Percentiles rank a stretch among this genome's conserved stretches.
Evolutionary conservation across 2,329 filamentous ascomycete genomes (phyloP).

Genomic region (Teratosphaeria viscida): DNA sequence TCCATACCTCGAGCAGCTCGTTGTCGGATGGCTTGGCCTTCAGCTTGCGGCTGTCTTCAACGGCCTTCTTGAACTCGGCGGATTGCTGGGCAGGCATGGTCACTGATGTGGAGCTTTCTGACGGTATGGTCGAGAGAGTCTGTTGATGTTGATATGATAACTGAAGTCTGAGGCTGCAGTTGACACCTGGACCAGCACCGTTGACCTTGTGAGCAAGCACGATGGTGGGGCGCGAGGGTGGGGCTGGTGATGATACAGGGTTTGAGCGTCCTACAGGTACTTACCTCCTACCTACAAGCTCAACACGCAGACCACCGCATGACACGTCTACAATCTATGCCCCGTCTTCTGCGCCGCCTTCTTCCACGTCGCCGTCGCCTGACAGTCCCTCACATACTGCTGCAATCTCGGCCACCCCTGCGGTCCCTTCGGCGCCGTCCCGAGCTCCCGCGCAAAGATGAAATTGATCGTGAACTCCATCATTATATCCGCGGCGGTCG

Average conservation of each 20-base stretch:
- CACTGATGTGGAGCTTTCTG: not conserved
- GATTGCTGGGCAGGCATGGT: conserved; percentile 13
- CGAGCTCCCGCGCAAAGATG: conserved; percentile 30
- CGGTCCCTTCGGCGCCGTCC: conserved; percentile 26
- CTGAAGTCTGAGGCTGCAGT: not conserved
- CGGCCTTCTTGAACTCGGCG: conserved; percentile 75
- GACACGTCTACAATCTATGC: conserved; percentile 15
- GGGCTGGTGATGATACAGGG: not conserved
- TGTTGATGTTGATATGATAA: not conserved
- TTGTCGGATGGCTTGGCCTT: conserved; percentile 53
- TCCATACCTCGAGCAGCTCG: conserved; percentile 49
- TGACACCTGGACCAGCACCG: not conserved
- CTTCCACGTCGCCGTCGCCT: conserved; percentile 26
- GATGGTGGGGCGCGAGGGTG: not conserved
- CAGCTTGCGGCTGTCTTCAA: conserved; percentile 56
- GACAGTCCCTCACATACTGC: conserved; percentile 29
- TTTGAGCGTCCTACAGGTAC: not conserved
- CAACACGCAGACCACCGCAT: too few relatives aligned
- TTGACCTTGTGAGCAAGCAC: not conserved
- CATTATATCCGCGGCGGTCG: conserved; percentile 32
- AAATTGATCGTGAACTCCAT: conserved; percentile 35
- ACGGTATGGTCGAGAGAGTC: not conserved
- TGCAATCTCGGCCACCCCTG: conserved; percentile 25
- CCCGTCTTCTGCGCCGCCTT: conserved; percentile 34
- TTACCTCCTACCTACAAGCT: not conserved